Evolutionary conservation across 345 rosid genomes (phyloP), one percentile per base, ranked within the genome.

Genomic region (Populus euphratica): DNA sequence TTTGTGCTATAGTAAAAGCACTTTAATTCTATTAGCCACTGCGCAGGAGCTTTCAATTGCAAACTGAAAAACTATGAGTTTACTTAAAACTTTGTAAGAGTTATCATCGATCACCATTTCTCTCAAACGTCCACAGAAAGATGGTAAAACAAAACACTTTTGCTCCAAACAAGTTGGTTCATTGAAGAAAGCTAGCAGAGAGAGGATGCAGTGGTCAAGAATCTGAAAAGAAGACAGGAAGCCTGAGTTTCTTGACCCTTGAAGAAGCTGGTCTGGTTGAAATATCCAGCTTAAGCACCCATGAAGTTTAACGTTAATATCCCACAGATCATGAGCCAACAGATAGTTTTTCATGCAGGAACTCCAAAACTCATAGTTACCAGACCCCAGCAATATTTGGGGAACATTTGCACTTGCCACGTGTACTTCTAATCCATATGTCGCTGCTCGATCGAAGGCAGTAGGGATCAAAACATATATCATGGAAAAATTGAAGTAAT

Each of bases 231-330:
- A 77, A 80, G 68, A 35, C 81, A 9, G 92, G 88, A 69, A 84
- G 79, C 39, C 81, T 81, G 79, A 85, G 83, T 33, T 93, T 94
- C 83, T 83, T 94, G 85, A 86, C 80, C 69, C 79, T 90, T 54
- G 98, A 92, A 86, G 98, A 94, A 83, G 98, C 98, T 11, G 98
- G 98, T 20, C 86, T 94, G 20, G 94, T 94, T 3, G 98, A 94
- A 77, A 75, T 93, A 3, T 89, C 95, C 0, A 97, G 98, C 0
- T 80, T 94, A 73, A 86, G 89, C 86, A 83, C 91, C 16, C 98
- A 94, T 70, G 97, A 94, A 78, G 98, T 76, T 78, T 93, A 76
- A 93, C 96, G 91, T 97, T 93, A 39, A 31, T 31, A 31, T 31
- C 41, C 41, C 41, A 38, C 0, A 3, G 41, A 38, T 38, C 41